Conservation (phyloP, 2,329 filamentous ascomycete genomes). For the Fusarium incarnatum region DNA sequence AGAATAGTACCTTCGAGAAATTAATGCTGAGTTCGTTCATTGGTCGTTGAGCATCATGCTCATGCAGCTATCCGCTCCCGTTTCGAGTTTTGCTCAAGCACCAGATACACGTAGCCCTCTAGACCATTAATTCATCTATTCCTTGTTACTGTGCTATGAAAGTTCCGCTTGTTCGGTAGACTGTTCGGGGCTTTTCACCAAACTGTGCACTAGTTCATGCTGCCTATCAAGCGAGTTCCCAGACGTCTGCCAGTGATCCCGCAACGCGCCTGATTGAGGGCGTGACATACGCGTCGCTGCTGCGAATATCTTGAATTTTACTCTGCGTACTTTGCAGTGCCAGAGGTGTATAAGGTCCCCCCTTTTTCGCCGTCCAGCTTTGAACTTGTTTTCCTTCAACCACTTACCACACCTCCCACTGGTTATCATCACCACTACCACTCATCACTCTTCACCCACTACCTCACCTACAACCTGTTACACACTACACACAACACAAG, state of each 20-base stretch:
- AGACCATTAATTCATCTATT: too few relatives aligned
- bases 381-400: neutral
- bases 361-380: neutral
- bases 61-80: neutral
- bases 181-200: rapidly evolving
- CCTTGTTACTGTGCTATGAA: rapidly evolving
- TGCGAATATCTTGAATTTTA: neutral
- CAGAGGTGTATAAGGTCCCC: neutral
- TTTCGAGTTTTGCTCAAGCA: neutral
- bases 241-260: neutral
- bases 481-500: too few relatives aligned
- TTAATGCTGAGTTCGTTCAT: rapidly evolving
- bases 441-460: too few relatives aligned
- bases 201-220: neutral
- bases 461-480: too few relatives aligned
- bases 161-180: neutral
- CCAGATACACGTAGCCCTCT: neutral
- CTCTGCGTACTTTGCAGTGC: neutral
- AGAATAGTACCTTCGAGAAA: neutral
- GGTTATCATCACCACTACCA: too few relatives aligned
- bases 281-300: neutral
- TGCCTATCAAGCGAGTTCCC: neutral
- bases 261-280: neutral
- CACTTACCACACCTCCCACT: neutral
- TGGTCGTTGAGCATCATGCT: neutral